phyloP scores from a whole-genome alignment of 106 monocot genomes.

The Dendrobium chrysotoxum region DNA sequence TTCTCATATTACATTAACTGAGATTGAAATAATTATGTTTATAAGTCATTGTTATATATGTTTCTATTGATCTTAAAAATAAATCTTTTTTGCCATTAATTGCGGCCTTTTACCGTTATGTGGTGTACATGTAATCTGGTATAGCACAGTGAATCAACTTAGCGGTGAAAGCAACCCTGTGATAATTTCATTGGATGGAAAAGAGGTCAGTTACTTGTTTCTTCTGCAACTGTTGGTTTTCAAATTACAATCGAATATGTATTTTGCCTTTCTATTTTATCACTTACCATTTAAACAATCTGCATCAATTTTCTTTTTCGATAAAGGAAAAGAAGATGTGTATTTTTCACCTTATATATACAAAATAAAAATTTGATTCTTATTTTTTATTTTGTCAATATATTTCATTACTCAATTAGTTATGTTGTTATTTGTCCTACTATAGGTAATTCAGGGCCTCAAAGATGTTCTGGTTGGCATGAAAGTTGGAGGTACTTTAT shows the following conservation, averaged over 20 bases:
- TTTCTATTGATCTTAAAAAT: not conserved
- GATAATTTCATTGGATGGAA: slow-evolving; percentile 63
- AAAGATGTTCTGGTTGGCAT: slow-evolving; percentile 93
- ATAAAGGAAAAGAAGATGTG: not conserved
- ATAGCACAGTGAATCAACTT: slow-evolving; percentile 88
- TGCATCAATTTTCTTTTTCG: not conserved
- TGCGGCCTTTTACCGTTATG: not conserved
- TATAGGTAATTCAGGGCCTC: slow-evolving; percentile 77
- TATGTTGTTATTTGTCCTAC: not conserved
- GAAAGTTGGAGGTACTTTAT: slow-evolving; percentile 75
- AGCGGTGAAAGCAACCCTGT: slow-evolving; percentile 86
- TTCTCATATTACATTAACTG: too few relatives aligned
- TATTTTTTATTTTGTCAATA: not conserved
- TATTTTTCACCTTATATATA: not conserved
- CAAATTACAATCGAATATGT: not conserved
- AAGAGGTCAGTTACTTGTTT: slow-evolving; percentile 47
- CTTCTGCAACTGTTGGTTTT: not conserved
- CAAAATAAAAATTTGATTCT: not conserved
- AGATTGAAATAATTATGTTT: not conserved
- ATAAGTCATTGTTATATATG: not conserved
- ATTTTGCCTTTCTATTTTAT: slow-evolving; percentile 8
- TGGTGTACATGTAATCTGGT: slow-evolving; percentile 8
- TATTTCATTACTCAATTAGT: not conserved
- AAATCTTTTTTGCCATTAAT: not conserved
- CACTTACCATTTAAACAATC: not conserved